These are phyloP conservation scores for Erysiphe neolycopersici DNA, from an alignment of 2,329 filamentous ascomycete genomes.

Conservation along the genomic window DNA sequence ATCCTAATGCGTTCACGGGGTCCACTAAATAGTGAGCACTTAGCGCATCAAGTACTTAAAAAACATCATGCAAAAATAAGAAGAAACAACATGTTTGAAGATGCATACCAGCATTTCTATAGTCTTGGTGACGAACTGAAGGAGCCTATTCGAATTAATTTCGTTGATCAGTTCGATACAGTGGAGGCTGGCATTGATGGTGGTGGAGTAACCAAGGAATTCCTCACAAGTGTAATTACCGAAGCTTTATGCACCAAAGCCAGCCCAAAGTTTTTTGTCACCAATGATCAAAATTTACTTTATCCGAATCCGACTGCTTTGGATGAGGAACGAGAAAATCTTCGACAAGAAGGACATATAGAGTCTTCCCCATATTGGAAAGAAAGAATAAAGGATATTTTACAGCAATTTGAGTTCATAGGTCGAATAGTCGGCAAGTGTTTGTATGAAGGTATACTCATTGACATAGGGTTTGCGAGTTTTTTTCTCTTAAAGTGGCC, in stretches of 20 bases:
- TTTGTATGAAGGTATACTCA: conserved; percentile 84
- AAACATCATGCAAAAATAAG: conserved; percentile 57
- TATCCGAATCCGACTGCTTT: conserved; percentile 66
- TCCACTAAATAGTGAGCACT: conserved; percentile 1
- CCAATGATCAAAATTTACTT: conserved; percentile 63
- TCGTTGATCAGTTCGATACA: conserved; percentile 71
- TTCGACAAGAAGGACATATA: conserved; percentile 23
- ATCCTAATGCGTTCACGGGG: conserved; percentile 18
- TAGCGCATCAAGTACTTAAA: conserved; percentile 17
- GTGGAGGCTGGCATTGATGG: conserved; percentile 88
- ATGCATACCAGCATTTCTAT: conserved; percentile 69
- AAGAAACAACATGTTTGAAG: conserved; percentile 54
- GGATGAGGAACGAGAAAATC: conserved; percentile 35
- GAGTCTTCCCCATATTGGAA: conserved; percentile 30
- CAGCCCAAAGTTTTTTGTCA: conserved; percentile 40
- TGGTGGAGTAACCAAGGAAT: conserved; percentile 92
- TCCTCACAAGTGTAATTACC: conserved; percentile 63
- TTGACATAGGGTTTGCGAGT: conserved; percentile 76
- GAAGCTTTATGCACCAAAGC: conserved; percentile 48
- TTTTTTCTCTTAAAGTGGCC: conserved; percentile 97
- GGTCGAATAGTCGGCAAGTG: conserved; percentile 89
- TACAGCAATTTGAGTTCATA: conserved; percentile 67
- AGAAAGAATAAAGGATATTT: conserved; percentile 28
- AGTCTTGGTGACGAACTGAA: conserved; percentile 58
- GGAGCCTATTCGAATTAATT: conserved; percentile 88